These are phyloP conservation scores for Grammothele lineata DNA, from an alignment of 768 basidiomycete genomes.

Conservation along the genomic window DNA sequence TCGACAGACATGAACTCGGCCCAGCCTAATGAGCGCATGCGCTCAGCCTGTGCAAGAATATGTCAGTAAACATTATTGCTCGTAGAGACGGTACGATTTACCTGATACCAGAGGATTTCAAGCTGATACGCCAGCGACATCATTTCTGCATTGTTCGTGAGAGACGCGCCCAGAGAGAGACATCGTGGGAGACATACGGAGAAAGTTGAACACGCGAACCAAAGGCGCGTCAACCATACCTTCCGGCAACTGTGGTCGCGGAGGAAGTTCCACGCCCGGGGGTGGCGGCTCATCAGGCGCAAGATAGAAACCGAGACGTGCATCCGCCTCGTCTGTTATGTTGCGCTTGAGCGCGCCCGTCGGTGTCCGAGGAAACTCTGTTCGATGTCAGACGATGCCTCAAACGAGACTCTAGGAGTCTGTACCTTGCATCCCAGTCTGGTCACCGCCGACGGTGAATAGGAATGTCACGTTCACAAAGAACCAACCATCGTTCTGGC, in stretches of 20 bases:
- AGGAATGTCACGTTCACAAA: conserved; percentile 75
- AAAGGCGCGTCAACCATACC: conserved; percentile 78
- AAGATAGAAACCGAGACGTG: conserved; percentile 58
- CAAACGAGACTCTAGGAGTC: not conserved
- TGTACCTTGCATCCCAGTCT: conserved; percentile 68
- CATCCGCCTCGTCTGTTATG: conserved; percentile 71
- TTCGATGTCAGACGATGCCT: not conserved
- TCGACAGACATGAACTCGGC: conserved; percentile 68
- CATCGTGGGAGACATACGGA: conserved; percentile 56
- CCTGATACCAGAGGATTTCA: conserved; percentile 82
- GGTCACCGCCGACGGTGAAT: conserved; percentile 68
- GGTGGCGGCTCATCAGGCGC: conserved; percentile 39
- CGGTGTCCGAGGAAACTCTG: conserved; percentile 74
- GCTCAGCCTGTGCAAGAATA: conserved; percentile 51
- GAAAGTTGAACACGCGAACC: conserved; percentile 80
- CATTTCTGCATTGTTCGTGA: conserved; percentile 52
- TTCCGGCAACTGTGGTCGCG: conserved; percentile 49
- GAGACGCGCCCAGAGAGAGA: conserved; percentile 4
- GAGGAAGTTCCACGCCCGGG: conserved; percentile 37
- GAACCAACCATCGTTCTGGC: conserved; percentile 78
- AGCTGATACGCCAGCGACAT: conserved; percentile 92
- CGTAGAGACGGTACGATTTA: not conserved
- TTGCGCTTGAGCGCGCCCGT: conserved; percentile 57
- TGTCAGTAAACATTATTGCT: conserved; percentile 2
- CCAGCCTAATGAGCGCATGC: conserved; percentile 87